These are phyloP conservation scores for Calonectria naviculata DNA, from an alignment of 2,329 filamentous ascomycete genomes.

Conservation along the genomic window DNA sequence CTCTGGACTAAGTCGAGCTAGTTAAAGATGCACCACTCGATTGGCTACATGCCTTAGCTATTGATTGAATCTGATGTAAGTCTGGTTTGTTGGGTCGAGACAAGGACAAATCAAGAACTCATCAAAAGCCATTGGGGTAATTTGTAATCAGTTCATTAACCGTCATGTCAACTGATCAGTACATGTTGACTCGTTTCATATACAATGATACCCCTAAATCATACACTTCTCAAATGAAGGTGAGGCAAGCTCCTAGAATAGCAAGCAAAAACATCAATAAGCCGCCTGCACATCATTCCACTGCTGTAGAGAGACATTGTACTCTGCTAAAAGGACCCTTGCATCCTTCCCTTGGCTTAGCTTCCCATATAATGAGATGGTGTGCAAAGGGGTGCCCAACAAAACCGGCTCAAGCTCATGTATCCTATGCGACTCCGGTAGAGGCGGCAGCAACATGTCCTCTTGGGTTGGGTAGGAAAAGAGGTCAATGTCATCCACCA, in stretches of 20 bases:
- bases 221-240: not conserved
- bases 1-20: not conserved
- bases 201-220: not conserved
- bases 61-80: not conserved
- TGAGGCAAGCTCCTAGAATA: not conserved
- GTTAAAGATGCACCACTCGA: not conserved
- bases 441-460: slow-evolving; percentile 23
- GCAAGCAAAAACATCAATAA: not conserved
- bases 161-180: not conserved
- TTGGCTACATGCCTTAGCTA: not conserved
- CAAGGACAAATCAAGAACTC: not conserved
- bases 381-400: slow-evolving; percentile 32
- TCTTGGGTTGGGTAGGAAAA: slow-evolving; percentile 7
- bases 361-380: slow-evolving; percentile 31
- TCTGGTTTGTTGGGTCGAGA: not conserved
- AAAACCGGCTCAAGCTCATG: slow-evolving; percentile 33
- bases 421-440: slow-evolving; percentile 27
- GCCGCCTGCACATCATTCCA: slow-evolving; percentile 19
- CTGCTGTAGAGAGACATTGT: slow-evolving; percentile 10
- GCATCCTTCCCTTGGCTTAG: slow-evolving; percentile 1
- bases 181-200: not conserved
- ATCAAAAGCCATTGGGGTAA: not conserved
- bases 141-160: not conserved
- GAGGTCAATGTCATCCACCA: slow-evolving; percentile 24
- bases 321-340: slow-evolving; percentile 32